A percentile compares a stretch with the other conserved stretches of the same genome.
Evolutionary conservation across 2,329 filamentous ascomycete species (phyloP).

Genomic region (Trichophyton schoenleinii): DNA sequence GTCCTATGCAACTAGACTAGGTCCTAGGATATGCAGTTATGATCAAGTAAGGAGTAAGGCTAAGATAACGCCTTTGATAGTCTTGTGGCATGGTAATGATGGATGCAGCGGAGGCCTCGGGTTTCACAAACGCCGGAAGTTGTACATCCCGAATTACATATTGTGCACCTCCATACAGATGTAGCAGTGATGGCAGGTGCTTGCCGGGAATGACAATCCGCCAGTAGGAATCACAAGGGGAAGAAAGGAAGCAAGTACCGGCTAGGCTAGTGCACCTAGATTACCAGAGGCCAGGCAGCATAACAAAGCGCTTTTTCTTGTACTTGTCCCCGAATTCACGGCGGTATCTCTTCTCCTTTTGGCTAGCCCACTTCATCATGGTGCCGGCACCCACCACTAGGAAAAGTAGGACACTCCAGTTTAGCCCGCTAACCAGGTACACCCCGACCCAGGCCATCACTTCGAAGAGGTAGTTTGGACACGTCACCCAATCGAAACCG

Average conservation of each 20-base stretch:
- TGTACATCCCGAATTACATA: not conserved
- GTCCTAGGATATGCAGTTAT: not conserved
- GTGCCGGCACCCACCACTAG: slow-evolving; percentile 57
- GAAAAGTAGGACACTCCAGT: slow-evolving; percentile 66
- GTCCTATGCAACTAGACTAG: not conserved
- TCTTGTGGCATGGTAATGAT: not conserved
- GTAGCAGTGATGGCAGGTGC: not conserved
- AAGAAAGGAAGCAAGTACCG: not conserved
- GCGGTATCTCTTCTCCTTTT: slow-evolving; percentile 84
- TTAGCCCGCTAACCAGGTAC: slow-evolving; percentile 59
- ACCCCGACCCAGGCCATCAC: slow-evolving; percentile 75
- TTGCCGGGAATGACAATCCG: not conserved
- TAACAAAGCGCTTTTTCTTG: slow-evolving; percentile 79
- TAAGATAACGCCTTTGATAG: not conserved
- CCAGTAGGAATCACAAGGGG: not conserved
- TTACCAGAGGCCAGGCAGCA: slow-evolving; percentile 67
- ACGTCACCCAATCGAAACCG: slow-evolving; percentile 77
- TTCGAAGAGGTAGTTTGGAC: slow-evolving; percentile 96
- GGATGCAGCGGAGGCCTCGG: not conserved
- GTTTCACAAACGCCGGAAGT: not conserved
- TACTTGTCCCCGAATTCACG: slow-evolving; percentile 88
- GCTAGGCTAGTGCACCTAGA: not conserved
- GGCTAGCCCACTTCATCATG: slow-evolving; percentile 79
- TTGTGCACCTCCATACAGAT: not conserved
- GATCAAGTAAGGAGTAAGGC: slow-evolving; percentile 1